These are phyloP conservation scores for Pyricularia sp. DNA, from an alignment of 2,329 filamentous ascomycete species.

Conservation along the genomic window DNA sequence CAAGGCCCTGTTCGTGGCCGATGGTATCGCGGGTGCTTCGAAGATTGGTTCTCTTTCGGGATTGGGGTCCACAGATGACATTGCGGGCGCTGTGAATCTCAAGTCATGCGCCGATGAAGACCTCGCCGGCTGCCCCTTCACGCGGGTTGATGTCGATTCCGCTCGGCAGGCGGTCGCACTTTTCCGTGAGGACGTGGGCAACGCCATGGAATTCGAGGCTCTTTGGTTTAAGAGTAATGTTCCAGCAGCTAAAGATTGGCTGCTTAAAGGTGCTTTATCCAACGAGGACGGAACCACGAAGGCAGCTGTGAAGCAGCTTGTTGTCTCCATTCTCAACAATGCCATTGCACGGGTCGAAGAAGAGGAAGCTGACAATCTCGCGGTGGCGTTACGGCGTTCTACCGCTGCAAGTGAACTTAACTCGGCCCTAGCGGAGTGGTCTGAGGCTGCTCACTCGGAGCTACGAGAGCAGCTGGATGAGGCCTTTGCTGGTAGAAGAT, in stretches of 20 bases:
- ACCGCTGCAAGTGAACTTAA: constrained; percentile 39
- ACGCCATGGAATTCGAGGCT: constrained; percentile 63
- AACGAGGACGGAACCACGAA: constrained; percentile 42
- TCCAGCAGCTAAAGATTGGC: constrained; percentile 55
- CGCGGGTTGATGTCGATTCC: constrained; percentile 52
- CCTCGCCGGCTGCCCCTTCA: constrained; percentile 40
- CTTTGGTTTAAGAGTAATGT: constrained; percentile 68
- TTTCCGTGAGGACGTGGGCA: constrained; percentile 60
- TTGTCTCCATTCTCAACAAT: constrained; percentile 56
- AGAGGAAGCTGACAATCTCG: constrained; percentile 32
- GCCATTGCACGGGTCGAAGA: constrained; percentile 39
- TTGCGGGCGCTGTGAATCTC: constrained; percentile 48
- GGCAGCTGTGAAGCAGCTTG: constrained; percentile 53
- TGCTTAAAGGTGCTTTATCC: constrained; percentile 38
- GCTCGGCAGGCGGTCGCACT: constrained; percentile 54
- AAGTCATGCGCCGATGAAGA: constrained; percentile 11
- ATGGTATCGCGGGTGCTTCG: constrained; percentile 61
- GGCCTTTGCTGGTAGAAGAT: constrained; percentile 66
- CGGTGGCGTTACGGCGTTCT: constrained; percentile 20
- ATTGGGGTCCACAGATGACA: constrained; percentile 25
- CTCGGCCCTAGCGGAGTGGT: constrained; percentile 58
- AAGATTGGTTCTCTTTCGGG: constrained; percentile 34
- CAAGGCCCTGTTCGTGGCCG: constrained; percentile 63
- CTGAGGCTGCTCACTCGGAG: constrained; percentile 72
- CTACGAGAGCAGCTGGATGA: constrained; percentile 69